Evolutionary conservation across 2,329 filamentous ascomycete species (phyloP).

Genomic region (Dactylellina drechsleri): DNA sequence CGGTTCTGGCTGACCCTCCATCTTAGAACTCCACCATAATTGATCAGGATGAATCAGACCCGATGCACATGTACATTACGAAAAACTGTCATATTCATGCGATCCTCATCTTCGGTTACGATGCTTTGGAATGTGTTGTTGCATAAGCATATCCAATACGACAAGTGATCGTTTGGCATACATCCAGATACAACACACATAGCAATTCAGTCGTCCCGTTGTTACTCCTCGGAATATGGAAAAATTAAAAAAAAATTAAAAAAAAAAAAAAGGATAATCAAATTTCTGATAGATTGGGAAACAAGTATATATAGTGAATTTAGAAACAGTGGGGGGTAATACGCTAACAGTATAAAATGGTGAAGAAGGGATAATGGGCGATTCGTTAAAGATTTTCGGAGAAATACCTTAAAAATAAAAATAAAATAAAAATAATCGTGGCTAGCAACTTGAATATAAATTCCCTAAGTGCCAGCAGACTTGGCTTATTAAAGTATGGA

Average conservation of each 20-base stretch:
- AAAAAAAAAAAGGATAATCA: background rate
- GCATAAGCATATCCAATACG: no score
- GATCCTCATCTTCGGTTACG: background rate
- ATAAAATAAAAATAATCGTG: no score
- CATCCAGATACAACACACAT: no score
- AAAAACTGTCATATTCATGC: constrained; percentile 18
- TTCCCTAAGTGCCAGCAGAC: no score
- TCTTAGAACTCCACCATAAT: background rate
- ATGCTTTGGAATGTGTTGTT: no score
- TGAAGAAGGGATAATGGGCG: background rate
- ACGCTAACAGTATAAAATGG: background rate
- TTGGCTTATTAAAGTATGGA: no score
- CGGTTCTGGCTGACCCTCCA: constrained; percentile 17
- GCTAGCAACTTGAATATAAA: no score
- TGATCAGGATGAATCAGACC: background rate
- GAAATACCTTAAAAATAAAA: no score
- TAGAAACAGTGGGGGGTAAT: background rate
- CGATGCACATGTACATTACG: background rate
- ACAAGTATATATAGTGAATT: constrained; percentile 1
- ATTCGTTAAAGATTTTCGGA: no score
- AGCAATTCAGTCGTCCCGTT: no score
- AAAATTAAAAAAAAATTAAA: background rate
- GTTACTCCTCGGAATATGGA: no score
- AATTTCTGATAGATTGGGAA: background rate
- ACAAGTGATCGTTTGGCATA: no score